Percentiles rank a stretch among this genome's conserved stretches.
Conservation (phyloP, 1,284 basidiomycete species). For the Papiliotrema laurentii region DNA sequence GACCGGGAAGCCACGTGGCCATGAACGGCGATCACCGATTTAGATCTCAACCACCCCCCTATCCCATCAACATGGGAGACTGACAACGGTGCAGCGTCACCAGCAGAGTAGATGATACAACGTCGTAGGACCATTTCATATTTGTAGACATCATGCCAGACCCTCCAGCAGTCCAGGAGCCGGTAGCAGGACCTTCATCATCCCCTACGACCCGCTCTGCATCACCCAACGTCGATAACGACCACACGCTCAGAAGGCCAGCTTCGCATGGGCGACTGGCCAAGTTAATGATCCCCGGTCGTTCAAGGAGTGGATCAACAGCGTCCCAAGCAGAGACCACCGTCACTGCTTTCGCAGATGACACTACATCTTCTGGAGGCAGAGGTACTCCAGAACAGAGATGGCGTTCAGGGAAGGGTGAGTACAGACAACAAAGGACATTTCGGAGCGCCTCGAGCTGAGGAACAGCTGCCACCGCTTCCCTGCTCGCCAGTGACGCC, state of each 20-base stretch:
- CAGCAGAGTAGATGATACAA: not conserved
- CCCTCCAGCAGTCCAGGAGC: not conserved
- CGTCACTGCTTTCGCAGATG: conserved; percentile 27
- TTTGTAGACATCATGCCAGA: not conserved
- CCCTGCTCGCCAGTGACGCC: conserved; percentile 58
- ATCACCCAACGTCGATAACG: no score
- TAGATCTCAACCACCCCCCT: no score
- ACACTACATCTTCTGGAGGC: conserved; percentile 18
- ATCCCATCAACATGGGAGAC: not conserved
- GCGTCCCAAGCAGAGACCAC: conserved; percentile 22
- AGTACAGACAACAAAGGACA: no score
- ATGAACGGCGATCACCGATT: no score
- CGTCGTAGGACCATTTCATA: not conserved
- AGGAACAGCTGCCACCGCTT: conserved; percentile 29
- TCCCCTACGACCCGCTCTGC: conserved; percentile 7
- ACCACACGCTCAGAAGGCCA: conserved; percentile 31
- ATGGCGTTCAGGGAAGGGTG: conserved; percentile 34
- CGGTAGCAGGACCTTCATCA: conserved; percentile 13
- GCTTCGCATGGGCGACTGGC: conserved; percentile 34
- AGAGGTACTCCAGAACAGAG: conserved; percentile 40
- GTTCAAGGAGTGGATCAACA: conserved; percentile 31
- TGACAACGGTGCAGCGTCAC: not conserved
- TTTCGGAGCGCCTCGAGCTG: not conserved
- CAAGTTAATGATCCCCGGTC: conserved; percentile 35
- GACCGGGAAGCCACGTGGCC: no score